Conservation (phyloP, 2,329 filamentous ascomycete genomes). For the Claviceps purpurea region DNA sequence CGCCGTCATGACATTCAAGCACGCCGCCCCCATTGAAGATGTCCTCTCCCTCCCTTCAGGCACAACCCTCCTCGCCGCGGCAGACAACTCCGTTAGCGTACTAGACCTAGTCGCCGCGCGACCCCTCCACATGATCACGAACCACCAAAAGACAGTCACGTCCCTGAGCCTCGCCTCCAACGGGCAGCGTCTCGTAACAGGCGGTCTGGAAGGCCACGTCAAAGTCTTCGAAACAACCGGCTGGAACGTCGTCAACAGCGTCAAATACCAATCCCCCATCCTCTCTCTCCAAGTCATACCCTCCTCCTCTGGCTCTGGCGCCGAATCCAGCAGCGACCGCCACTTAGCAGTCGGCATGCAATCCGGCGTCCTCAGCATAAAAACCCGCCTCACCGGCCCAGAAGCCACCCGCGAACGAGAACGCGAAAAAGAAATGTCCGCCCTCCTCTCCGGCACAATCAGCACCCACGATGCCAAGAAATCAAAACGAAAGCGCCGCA, state of each 20-base stretch:
- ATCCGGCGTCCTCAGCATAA: slow-evolving; percentile 79
- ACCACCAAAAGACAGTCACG: slow-evolving; percentile 97
- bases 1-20: slow-evolving; percentile 86
- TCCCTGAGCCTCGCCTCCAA: slow-evolving; percentile 70
- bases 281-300: slow-evolving; percentile 66
- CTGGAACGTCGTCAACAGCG: slow-evolving; percentile 93
- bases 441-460: slow-evolving; percentile 63
- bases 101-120: slow-evolving; percentile 86
- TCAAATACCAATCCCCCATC: slow-evolving; percentile 87
- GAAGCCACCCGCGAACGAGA: slow-evolving; percentile 66
- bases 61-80: slow-evolving; percentile 72
- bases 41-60: slow-evolving; percentile 80
- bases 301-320: slow-evolving; percentile 19
- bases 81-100: slow-evolving; percentile 78
- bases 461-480: slow-evolving; percentile 63
- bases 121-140: slow-evolving; percentile 73
- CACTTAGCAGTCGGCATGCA: slow-evolving; percentile 93
- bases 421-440: slow-evolving; percentile 72
- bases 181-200: slow-evolving; percentile 69
- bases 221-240: slow-evolving; percentile 90
- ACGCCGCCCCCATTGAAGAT: slow-evolving; percentile 74
- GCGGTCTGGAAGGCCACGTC: slow-evolving; percentile 86
- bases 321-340: slow-evolving; percentile 63
- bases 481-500: slow-evolving; percentile 51
- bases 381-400: slow-evolving; percentile 72